phyloP scores from a whole-genome alignment of 768 basidiomycete genomes.

The Lanmaoa pseudosensibilis region DNA sequence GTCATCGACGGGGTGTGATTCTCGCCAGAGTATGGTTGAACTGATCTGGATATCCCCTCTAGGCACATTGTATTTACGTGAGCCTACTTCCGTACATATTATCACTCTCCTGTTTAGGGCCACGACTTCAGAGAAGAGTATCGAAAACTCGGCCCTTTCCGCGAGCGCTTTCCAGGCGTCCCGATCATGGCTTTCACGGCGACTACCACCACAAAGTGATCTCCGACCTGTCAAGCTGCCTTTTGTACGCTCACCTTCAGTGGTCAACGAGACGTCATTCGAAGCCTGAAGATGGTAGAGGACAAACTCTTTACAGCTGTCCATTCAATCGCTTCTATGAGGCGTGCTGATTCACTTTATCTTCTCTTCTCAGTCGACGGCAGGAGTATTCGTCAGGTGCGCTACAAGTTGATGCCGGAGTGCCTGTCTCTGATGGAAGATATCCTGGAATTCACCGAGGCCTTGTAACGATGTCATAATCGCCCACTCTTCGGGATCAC shows the following conservation, averaged over 20 bases:
- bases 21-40: not conserved
- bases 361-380: not conserved
- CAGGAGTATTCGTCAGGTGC: conserved; percentile 44
- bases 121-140: conserved; percentile 80
- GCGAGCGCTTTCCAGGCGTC: conserved; percentile 61
- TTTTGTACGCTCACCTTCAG: conserved; percentile 37
- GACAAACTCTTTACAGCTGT: conserved; percentile 59
- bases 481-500: conserved; percentile 68
- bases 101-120: conserved; percentile 40
- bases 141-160: conserved; percentile 67
- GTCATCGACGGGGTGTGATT: conserved; percentile 75
- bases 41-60: not conserved
- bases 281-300: conserved; percentile 58
- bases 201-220: conserved; percentile 69
- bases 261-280: conserved; percentile 72
- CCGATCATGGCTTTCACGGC: conserved; percentile 90
- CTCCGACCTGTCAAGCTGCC: not conserved
- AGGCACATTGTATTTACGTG: conserved; percentile 86
- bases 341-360: conserved; percentile 35
- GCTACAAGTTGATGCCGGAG: conserved; percentile 56
- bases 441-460: conserved; percentile 63
- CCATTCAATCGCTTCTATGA: conserved; percentile 89
- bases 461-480: conserved; percentile 58
- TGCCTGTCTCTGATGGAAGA: conserved; percentile 59
- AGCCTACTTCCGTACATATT: conserved; percentile 10